Evolutionary conservation across 371 early-diverging fungal species (phyloP).

Genomic region (Mucor piriformis): DNA sequence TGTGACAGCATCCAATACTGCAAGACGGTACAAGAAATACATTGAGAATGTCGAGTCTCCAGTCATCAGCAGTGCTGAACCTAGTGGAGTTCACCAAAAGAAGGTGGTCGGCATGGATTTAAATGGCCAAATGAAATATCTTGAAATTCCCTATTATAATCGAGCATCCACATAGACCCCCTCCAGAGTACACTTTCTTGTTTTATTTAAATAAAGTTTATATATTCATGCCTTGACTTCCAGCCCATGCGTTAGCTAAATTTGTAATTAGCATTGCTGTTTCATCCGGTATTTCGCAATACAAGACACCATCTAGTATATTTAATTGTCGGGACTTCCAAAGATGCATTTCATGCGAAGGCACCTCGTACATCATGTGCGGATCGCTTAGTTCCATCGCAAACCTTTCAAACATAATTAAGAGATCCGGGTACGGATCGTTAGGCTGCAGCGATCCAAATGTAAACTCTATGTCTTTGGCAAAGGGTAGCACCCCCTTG

Average conservation of each 20-base stretch:
- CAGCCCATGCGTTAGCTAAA: constrained; percentile 37
- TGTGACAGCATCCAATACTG: not conserved
- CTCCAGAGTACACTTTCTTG: not conserved
- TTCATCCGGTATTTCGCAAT: constrained; percentile 39
- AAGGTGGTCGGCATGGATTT: constrained; percentile 15
- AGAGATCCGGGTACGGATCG: constrained; percentile 26
- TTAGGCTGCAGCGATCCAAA: constrained; percentile 19
- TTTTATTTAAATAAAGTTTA: not conserved
- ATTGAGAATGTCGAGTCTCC: not conserved
- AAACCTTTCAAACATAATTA: constrained; percentile 31
- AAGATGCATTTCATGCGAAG: not conserved
- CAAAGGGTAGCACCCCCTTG: constrained; percentile 42
- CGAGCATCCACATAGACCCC: not conserved
- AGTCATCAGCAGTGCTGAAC: not conserved
- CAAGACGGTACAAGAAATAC: not conserved
- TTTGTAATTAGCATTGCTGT: constrained; percentile 27
- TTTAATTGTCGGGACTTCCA: constrained; percentile 14
- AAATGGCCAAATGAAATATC: constrained; percentile 7
- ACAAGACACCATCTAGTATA: constrained; percentile 28
- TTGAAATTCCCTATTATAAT: constrained; percentile 21
- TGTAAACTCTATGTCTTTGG: constrained; percentile 36
- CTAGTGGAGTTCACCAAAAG: not conserved
- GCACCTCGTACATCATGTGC: constrained; percentile 4
- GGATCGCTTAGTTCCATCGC: constrained; percentile 43
- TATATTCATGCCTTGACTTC: constrained; percentile 22